These are phyloP conservation scores for Sisymbrium altissimum DNA, from an alignment of 345 rosid species.

Conservation along the genomic window DNA sequence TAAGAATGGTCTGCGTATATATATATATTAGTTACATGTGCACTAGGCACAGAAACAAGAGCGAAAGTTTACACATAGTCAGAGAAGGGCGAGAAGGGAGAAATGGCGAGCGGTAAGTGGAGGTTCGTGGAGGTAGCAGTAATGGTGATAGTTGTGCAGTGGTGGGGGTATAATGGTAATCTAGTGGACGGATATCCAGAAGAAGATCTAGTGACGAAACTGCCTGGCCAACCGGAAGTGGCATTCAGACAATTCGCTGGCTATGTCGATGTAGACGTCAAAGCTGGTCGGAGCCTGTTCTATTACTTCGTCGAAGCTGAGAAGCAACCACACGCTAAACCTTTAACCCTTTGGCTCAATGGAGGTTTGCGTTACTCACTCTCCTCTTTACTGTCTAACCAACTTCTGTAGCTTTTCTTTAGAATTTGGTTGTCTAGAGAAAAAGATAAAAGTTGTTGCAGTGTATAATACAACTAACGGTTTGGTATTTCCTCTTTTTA, in stretches of 20 bases:
- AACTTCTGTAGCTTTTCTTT: not conserved
- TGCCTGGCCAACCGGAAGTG: constrained; percentile 83
- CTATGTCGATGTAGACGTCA: constrained; percentile 70
- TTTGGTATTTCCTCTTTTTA: not conserved
- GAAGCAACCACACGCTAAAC: constrained; percentile 50
- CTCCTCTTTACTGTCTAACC: not conserved
- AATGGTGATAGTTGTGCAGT: constrained; percentile 20
- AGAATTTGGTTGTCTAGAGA: not conserved
- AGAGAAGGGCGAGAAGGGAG: not conserved
- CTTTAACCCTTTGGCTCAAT: constrained; percentile 92
- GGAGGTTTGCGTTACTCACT: constrained; percentile 52
- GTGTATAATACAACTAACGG: not conserved
- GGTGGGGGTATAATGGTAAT: constrained; percentile 28
- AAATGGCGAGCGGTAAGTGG: constrained; percentile 35
- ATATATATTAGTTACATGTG: constrained; percentile 10
- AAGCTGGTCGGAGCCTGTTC: constrained; percentile 77
- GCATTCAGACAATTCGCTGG: constrained; percentile 78
- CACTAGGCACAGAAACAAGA: constrained; percentile 20
- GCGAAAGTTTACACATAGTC: not conserved
- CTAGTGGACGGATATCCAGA: constrained; percentile 49
- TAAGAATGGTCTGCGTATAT: constrained; percentile 5
- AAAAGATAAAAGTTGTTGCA: not conserved
- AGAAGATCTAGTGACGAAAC: constrained; percentile 68
- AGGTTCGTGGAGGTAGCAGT: constrained; percentile 32
- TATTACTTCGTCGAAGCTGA: constrained; percentile 93